These are phyloP conservation scores for Candida wancherniae DNA, from an alignment of 805 yeast species.

Conservation along the genomic window DNA sequence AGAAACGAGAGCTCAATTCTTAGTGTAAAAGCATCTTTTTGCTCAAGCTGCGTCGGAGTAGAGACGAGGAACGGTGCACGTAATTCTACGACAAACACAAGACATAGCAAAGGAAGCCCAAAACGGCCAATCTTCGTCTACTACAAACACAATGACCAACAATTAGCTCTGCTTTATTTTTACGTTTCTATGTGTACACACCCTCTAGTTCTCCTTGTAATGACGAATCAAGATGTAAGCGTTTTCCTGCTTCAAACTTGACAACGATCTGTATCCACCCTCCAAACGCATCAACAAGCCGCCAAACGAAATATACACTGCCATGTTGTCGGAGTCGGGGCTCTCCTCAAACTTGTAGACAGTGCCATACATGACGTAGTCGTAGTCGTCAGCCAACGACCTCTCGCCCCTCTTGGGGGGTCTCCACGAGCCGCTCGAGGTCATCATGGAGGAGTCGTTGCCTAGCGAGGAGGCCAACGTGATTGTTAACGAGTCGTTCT, in stretches of 20 bases:
- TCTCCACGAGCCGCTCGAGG: constrained; percentile 66
- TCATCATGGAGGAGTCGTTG: constrained; percentile 41
- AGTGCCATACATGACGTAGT: constrained; percentile 97
- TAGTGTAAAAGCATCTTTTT: too few species aligned
- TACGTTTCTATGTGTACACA: constrained; percentile 12
- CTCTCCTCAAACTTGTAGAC: constrained; percentile 95
- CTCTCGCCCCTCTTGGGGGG: constrained; percentile 81
- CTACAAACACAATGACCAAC: neutral
- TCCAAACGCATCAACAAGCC: constrained; percentile 91
- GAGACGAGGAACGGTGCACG: too few species aligned
- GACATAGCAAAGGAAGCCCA: too few species aligned
- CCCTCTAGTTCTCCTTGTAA: constrained; percentile 33
- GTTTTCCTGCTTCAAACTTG: constrained; percentile 88
- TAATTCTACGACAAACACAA: too few species aligned
- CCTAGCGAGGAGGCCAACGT: constrained; percentile 77
- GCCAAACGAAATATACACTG: constrained; percentile 93
- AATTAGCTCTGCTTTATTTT: constrained; percentile 1
- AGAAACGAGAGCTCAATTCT: too few species aligned
- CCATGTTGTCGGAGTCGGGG: constrained; percentile 57
- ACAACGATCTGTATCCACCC: constrained; percentile 88
- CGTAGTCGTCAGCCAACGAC: constrained; percentile 92
- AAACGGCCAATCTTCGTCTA: too few species aligned
- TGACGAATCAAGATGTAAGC: constrained; percentile 86
- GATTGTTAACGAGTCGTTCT: constrained; percentile 74
- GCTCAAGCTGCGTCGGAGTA: too few species aligned